Base-by-base conservation (phyloP, 2,329 filamentous ascomycete species). In the Ophiostoma himal-ulmi region DNA sequence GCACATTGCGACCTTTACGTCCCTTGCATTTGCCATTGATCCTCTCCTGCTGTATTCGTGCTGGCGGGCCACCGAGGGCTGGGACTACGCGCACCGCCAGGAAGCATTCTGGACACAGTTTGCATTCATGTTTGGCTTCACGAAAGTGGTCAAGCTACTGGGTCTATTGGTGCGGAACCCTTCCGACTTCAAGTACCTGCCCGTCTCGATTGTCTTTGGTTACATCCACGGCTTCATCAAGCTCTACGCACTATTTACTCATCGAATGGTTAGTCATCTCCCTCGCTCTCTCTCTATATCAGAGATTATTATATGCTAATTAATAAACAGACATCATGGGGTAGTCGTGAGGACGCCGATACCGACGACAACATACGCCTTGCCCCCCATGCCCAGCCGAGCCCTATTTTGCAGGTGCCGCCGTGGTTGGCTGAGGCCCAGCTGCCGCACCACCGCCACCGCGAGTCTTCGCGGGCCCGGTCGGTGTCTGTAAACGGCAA, bases 171-270 rank as follows among this genome's bases (percentile, higher is more conserved):
- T 90, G 76, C 89, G 91, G 74, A 91, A 96, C 79, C 93, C 94
- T 5, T 86, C 86, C 75, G 94, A 97, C 78, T 81, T 96, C 73
- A 77, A 91, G 60, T 91, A 91, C 77, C 83, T 97, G 68, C 93
- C 92, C 0, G 83, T 94, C n/a, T 96, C 93, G 54, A 88, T 97
- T 75, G 73, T 93, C 17, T 98, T 97, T 80, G 94, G 94, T 68
- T 97, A 95, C 81, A 91, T 96, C 76, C 94, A 98, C 79, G 93
- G 94, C 72, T 80, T 93, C 73, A 94, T 98, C 84, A 97, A 97
- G 83, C 84, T 96, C 73, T 94, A 94, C 77, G 93, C 94, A 57
- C 84, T 94, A 73, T 83, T 90, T 74, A 97, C 94, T 71, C 86
- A 94, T 75, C 89, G 91, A 77, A 90, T 91, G 87, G 93, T 96